phyloP scores from a whole-genome alignment of 78 protist genomes.

The Dictyostelium firmibasis region DNA sequence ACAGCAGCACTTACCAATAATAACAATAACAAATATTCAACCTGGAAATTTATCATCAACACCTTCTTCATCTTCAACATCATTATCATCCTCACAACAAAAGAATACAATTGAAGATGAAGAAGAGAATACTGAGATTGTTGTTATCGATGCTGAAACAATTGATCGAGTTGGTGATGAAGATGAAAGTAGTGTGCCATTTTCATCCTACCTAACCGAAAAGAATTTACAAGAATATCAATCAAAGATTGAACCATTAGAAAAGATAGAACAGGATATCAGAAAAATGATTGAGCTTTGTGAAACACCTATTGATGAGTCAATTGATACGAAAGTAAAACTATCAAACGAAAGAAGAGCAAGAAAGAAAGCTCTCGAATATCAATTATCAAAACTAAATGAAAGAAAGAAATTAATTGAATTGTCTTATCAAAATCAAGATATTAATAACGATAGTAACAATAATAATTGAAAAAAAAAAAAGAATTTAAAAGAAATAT shows the following conservation, averaged over 20 bases:
- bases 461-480: neutral
- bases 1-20: neutral
- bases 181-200: neutral
- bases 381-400: slow-evolving; percentile 2
- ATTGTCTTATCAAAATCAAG: neutral
- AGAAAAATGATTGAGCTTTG: slow-evolving; percentile 1
- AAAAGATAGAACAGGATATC: slow-evolving; percentile 12
- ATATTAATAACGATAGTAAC: neutral
- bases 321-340: neutral
- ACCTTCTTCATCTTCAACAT: neutral
- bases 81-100: neutral
- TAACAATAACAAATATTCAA: neutral
- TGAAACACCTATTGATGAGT: neutral
- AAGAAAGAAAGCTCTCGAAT: slow-evolving; percentile 4
- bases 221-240: neutral
- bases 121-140: neutral
- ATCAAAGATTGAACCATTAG: neutral
- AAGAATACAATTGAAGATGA: neutral
- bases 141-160: neutral
- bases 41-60: neutral
- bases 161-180: neutral
- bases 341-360: slow-evolving; percentile 3
- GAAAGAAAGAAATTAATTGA: slow-evolving; percentile 5
- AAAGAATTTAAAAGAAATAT: neutral
- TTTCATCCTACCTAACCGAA: neutral